A percentile compares a stretch with the other conserved stretches of the same genome.
These are phyloP conservation scores for Pestalotiopsis sp. DNA, from an alignment of 2,329 filamentous ascomycete genomes.

Conservation along the genomic window DNA sequence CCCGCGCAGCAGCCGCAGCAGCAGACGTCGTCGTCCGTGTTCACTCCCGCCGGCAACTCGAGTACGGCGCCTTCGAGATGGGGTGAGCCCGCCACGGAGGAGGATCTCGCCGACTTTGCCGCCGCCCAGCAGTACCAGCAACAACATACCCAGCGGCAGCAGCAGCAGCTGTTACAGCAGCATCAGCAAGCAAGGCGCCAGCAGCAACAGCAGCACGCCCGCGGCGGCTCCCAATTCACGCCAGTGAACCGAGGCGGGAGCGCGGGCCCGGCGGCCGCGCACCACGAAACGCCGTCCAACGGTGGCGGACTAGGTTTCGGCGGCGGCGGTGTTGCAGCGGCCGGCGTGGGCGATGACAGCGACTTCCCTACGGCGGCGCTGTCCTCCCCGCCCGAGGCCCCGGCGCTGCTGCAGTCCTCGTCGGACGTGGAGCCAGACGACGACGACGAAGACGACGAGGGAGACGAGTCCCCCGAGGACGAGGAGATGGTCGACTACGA, in stretches of 20 bases:
- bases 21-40: too few species aligned
- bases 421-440: constrained; percentile 14
- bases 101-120: neutral
- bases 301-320: neutral
- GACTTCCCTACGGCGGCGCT: constrained; percentile 1
- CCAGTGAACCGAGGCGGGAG: neutral
- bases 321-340: neutral
- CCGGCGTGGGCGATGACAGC: constrained; percentile 2
- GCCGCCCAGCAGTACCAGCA: neutral
- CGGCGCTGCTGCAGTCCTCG: constrained; percentile 19
- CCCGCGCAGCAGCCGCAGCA: neutral
- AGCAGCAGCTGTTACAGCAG: constrained; percentile 5
- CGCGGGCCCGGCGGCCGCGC: neutral
- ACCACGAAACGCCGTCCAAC: neutral
- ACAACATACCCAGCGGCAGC: neutral
- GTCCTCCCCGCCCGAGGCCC: constrained; percentile 14
- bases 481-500: constrained; percentile 30
- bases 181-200: constrained; percentile 1
- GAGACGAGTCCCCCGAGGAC: constrained; percentile 20
- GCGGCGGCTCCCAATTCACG: neutral
- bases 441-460: constrained; percentile 18
- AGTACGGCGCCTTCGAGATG: neutral
- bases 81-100: neutral
- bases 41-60: neutral
- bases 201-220: neutral